Base-by-base conservation (phyloP, 106 monocot genomes). In the Allium sativum region DNA sequence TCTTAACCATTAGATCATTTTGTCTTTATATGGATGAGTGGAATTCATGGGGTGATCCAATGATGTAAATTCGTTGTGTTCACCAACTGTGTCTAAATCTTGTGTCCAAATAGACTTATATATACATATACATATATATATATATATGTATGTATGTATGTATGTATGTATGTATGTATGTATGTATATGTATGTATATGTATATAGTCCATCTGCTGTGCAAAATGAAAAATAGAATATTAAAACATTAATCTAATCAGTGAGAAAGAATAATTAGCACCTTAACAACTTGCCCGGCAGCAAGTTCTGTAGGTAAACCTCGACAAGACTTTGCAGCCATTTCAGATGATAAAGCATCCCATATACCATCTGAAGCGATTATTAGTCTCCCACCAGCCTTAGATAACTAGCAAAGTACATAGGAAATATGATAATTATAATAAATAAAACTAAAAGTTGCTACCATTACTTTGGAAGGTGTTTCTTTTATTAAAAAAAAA, bases 341-440 rank as follows among this genome's bases (percentile, higher is more conserved):
- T 48, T 93, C 93, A 48, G 88, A 89, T 12, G 82, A 65, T 53
- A 93, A 61, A 9, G 93, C 88, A 66, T 93, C 93, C 93, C 93
- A 93, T 47, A 93, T 80, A 53, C 93, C 93, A 78, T 93, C 93
- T 54, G 93, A 93, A 73, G 93, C 93, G 73, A 93, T 88, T 73
- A 93, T 93, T 53, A 93, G 68, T 68, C 93, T 82, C 69, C 88
- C 93, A 19, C 93, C 93, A 61, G 69, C 73, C 73, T 56, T 89
- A 19, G 85, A 80, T 59, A 93, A 40, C 93, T 93, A 52, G 21
- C 31, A 31, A 42, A 53, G 12, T n/a, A 62, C 31, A 51, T 18
- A 40, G 7, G 9, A 40, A 9, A 65, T 17, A 2, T 31, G 31
- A 31, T 31, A 31, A 9, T 65, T 40, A 52, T 22, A 13, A 65